Percentiles rank a stretch among this genome's conserved stretches.
phyloP scores from a whole-genome alignment of 805 yeast genomes.

The Torulaspora franciscae region DNA sequence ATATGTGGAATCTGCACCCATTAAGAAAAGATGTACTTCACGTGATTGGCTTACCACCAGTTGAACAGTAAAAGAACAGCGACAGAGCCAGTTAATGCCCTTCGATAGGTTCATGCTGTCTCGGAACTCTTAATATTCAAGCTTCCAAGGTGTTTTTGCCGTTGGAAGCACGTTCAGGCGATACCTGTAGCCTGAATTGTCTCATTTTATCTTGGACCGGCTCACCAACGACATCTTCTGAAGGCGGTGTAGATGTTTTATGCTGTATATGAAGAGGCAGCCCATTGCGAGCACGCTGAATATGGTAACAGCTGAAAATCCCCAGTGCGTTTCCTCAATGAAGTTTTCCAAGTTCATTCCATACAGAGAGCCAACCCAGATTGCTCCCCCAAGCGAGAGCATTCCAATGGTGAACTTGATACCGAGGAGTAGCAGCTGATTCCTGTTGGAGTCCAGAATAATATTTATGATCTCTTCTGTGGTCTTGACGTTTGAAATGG shows the following conservation, averaged over 20 bases:
- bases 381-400: conserved; percentile 71
- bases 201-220: conserved; percentile 14
- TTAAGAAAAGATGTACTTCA: background rate
- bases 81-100: background rate
- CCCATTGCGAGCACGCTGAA: conserved; percentile 42
- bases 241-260: conserved; percentile 55
- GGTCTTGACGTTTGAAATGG: conserved; percentile 76
- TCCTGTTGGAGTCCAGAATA: conserved; percentile 87
- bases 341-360: conserved; percentile 96
- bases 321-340: conserved; percentile 74
- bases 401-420: conserved; percentile 78
- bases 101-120: background rate
- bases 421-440: conserved; percentile 84
- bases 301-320: conserved; percentile 51
- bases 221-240: conserved; percentile 72
- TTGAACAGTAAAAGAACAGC: no score
- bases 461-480: conserved; percentile 95
- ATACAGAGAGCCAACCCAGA: conserved; percentile 79
- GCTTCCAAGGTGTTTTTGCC: background rate
- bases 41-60: background rate
- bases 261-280: conserved; percentile 48
- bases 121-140: no score
- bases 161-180: background rate
- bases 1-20: background rate
- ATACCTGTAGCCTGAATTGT: background rate